Evolutionary conservation across 768 basidiomycete genomes (phyloP).

Genomic region (Auriscalpium orientale): DNA sequence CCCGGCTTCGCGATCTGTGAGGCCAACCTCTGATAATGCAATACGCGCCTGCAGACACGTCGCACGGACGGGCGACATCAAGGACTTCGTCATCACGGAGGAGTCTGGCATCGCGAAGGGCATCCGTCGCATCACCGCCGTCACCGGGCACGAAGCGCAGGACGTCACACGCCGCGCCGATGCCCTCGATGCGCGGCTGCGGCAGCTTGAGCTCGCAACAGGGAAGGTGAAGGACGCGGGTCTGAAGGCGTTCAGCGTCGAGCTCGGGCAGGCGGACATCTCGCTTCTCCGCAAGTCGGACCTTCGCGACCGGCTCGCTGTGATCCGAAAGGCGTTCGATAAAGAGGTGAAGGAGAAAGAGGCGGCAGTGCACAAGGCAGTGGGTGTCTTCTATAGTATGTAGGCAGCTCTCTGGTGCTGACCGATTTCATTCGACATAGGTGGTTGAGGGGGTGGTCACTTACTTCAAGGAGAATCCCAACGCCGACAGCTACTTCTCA

Average conservation of each 20-base stretch:
- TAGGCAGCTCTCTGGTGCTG: too few relatives aligned
- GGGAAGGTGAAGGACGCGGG: slow-evolving; percentile 85
- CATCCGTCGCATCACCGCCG: slow-evolving; percentile 87
- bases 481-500: slow-evolving; percentile 63
- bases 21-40: too few relatives aligned
- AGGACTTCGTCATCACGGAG: slow-evolving; percentile 89
- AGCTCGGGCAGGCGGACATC: slow-evolving; percentile 83
- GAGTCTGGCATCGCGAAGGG: slow-evolving; percentile 98
- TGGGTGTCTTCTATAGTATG: slow-evolving; percentile 24
- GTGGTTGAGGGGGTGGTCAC: slow-evolving; percentile 60
- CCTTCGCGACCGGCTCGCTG: slow-evolving; percentile 64
- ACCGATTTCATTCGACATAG: slow-evolving; percentile 27
- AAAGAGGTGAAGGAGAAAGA: slow-evolving; percentile 82
- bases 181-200: slow-evolving; percentile 53
- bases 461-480: slow-evolving; percentile 73
- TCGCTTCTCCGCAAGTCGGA: slow-evolving; percentile 77
- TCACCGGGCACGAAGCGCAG: slow-evolving; percentile 91
- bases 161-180: slow-evolving; percentile 67
- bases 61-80: slow-evolving; percentile 93
- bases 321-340: slow-evolving; percentile 74
- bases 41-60: slow-evolving; percentile 62
- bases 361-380: slow-evolving; percentile 67
- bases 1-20: too few relatives aligned
- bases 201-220: slow-evolving; percentile 46
- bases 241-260: slow-evolving; percentile 73